These are phyloP conservation scores for Malus sylvestris DNA, from an alignment of 306 rosid species.

Conservation along the genomic window DNA sequence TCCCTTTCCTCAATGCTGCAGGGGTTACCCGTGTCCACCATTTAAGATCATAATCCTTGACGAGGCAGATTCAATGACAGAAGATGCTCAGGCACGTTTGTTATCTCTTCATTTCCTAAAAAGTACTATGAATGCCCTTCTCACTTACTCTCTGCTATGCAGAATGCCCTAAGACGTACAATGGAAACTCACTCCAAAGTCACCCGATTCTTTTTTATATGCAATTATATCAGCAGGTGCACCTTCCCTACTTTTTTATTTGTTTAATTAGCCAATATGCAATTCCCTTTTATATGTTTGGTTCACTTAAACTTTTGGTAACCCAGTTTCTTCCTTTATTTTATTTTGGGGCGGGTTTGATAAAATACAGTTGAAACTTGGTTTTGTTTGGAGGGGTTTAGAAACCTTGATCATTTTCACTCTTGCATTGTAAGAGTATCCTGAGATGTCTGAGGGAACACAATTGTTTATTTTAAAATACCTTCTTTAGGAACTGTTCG, in stretches of 20 bases:
- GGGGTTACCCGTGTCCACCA: conserved; percentile 86
- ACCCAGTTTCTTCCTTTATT: not conserved
- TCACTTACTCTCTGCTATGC: conserved; percentile 17
- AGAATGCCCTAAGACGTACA: conserved; percentile 92
- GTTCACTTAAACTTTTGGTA: not conserved
- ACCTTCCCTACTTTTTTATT: not conserved
- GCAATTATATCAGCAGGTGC: conserved; percentile 95
- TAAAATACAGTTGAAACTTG: not conserved
- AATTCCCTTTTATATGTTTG: not conserved
- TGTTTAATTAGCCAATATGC: not conserved
- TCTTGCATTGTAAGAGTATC: not conserved
- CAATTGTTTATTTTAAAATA: not conserved
- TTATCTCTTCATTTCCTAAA: not conserved
- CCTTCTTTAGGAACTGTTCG: not conserved
- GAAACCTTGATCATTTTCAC: not conserved
- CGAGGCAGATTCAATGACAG: conserved; percentile 98
- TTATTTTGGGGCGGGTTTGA: not conserved
- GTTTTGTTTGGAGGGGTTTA: not conserved
- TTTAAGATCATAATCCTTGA: conserved; percentile 88
- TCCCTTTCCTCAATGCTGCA: conserved; percentile 17
- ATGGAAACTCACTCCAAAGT: conserved; percentile 96
- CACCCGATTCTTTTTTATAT: conserved; percentile 87
- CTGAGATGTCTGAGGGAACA: not conserved
- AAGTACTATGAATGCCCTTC: not conserved
- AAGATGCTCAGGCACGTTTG: conserved; percentile 85